phyloP scores from a whole-genome alignment of 495 filamentous ascomycete genomes.

The Gamarada debralockiae region DNA sequence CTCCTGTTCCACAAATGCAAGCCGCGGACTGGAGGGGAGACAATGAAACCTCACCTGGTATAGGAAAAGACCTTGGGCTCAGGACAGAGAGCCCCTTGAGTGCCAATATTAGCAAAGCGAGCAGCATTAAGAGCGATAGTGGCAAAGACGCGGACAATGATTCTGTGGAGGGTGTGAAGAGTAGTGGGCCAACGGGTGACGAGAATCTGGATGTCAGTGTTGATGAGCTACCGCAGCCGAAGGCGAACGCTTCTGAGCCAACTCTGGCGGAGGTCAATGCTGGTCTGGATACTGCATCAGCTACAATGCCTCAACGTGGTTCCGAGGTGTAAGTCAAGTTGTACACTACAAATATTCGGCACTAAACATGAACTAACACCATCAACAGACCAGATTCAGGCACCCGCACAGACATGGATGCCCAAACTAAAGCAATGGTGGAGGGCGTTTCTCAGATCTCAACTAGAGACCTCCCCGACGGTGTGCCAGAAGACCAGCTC shows the following conservation, averaged over 20 bases:
- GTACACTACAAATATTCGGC: constrained; percentile 1
- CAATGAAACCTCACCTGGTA: constrained; percentile 36
- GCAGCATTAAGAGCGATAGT: constrained; percentile 35
- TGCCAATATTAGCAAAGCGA: constrained; percentile 62
- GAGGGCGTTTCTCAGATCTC: background rate
- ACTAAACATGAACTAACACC: no score
- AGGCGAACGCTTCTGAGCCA: constrained; percentile 8
- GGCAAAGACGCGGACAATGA: constrained; percentile 17
- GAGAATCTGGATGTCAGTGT: constrained; percentile 19
- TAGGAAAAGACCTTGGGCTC: constrained; percentile 61
- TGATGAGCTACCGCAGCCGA: constrained; percentile 4
- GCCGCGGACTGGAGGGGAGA: constrained; percentile 70
- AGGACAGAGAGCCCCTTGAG: constrained; percentile 57
- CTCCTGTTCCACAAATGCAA: constrained; percentile 60
- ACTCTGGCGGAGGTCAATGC: constrained; percentile 15
- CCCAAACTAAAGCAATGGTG: background rate
- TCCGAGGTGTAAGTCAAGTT: constrained; percentile 10
- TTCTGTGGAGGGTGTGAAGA: constrained; percentile 26
- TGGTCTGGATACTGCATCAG: constrained; percentile 20
- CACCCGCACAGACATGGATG: background rate
- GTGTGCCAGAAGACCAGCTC: constrained; percentile 13
- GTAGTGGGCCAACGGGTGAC: constrained; percentile 29
- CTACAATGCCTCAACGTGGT: constrained; percentile 11
- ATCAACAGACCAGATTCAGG: background rate
- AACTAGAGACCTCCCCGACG: constrained; percentile 6